A percentile compares a stretch with the other conserved stretches of the same genome.
Conservation (phyloP, 1,284 basidiomycete genomes). For the Grifola frondosa region DNA sequence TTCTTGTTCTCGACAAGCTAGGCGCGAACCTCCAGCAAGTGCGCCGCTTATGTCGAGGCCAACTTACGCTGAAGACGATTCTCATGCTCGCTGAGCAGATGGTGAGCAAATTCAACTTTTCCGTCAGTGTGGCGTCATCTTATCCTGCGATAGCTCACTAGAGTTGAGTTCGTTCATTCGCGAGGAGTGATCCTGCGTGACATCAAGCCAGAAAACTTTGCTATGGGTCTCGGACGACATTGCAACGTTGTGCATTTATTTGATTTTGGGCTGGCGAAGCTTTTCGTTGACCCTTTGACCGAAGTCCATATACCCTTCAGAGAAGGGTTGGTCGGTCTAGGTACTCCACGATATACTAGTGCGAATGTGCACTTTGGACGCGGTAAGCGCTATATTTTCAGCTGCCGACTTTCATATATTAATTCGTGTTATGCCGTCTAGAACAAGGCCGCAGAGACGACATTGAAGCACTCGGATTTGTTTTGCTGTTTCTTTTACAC, state of each 20-base stretch:
- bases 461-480: not conserved
- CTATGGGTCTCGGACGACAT: conserved; percentile 9
- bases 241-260: conserved; percentile 13
- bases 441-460: conserved; percentile 13
- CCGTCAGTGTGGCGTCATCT: no score
- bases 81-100: conserved; percentile 18
- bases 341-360: conserved; percentile 14
- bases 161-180: conserved; percentile 15
- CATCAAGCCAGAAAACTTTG: conserved; percentile 21
- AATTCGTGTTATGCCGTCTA: no score
- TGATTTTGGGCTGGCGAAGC: conserved; percentile 15
- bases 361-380: conserved; percentile 8
- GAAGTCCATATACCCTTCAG: conserved; percentile 16
- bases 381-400: no score
- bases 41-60: conserved; percentile 15
- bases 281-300: conserved; percentile 12
- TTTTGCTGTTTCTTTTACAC: not conserved
- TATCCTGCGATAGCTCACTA: no score
- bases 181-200: conserved; percentile 17
- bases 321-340: conserved; percentile 3
- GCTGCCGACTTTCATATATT: no score
- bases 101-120: no score
- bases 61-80: conserved; percentile 15
- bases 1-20: conserved; percentile 19
- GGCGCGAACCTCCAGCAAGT: conserved; percentile 15